Base-by-base conservation (phyloP, 2,329 filamentous ascomycete species). In the Seiridium cupressi region DNA sequence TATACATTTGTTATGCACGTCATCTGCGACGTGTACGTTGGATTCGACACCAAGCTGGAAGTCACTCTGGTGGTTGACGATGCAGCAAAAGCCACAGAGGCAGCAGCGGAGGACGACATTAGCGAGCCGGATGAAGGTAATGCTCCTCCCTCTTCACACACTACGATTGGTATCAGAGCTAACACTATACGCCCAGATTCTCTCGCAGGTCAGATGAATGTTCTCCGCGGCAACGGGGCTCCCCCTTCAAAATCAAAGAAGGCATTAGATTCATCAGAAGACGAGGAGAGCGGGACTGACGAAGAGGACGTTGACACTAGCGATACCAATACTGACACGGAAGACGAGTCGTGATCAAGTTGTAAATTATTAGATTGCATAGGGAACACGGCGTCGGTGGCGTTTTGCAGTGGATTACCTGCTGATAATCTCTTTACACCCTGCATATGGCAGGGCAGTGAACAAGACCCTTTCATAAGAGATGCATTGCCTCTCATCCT, bases 101-200 rank as follows among this genome's bases (percentile, higher is more conserved):
- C 96, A 71, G 85, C 86, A 57, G 90, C 88, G 53, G 93, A 97
- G 66, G 95, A 97, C 69, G 95, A 99, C 61, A 99, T 99, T 66
- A 96, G 92, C 72, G 95, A 99, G 74, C 95, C 96, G 42, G 95
- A 98, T 64, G 95, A 99, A 82, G 95, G 95, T 97, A 83, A 81
- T 89, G 81, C 55, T 47, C 51, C 26, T 49, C 51, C 58, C 55
- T 59, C 64, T 26, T 42, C 56, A 51, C 55, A 48, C 26, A 35
- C 11, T 2, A 7, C 11, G 8, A n/a, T 36, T n/a, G 4, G 6
- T 11, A 5, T 32, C 6, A 8, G 13, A 31, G 32, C 54, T 56
- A 38, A 51, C 51, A 56, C 35, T 26, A 26, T 26, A 46, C 60
- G 46, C 60, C 69, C 76, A 65, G 92, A 96, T 77, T 93, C 92